Evolutionary conservation across 1,284 basidiomycete species (phyloP), one percentile per base, ranked within the genome.

Genomic region (Ustilago loliicola): DNA sequence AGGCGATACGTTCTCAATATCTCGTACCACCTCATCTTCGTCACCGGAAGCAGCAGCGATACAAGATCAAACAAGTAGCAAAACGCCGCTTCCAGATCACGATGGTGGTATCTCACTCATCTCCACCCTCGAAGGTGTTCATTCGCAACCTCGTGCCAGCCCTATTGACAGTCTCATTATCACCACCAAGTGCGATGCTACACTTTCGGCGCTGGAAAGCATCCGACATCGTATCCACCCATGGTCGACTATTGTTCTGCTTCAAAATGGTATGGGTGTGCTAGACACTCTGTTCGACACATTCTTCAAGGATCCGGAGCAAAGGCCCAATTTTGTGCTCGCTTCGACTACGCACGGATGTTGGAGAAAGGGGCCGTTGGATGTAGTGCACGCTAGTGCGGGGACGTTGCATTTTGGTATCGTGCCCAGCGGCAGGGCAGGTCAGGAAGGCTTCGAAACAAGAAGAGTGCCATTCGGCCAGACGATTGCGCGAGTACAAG

Each of bases 241-340:
- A 0, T 86, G 90, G 60, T 93, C 92, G 51, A 97, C 95, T 29
- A 91, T 98, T 75, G 93, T 96, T 1, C 90, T 99, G 7, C 87
- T 97, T 57, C 94, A 97, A 85, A 98, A 98, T 86, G 96, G 86
- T 89, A 89, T 97, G 91, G 96, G 95, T 19, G 89, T 96, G 17
- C 93, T 95, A 86, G 95, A 98, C 81, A 88, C 91, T 72, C 89
- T 98, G 60, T 86, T 94, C 50, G 86, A 88, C 17, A 85, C 89
- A 19, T 82, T 94, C 53, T 99, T 96, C 88, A 91, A 90, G 45
- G 91, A 95, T 82, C 90, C 91, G 10, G 84, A 88, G 17, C 87
- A 88, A 25, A 91, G 95, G 38, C 96, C 96, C 7, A 91, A 94
- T 83, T 94, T 98, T 86, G 90, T 98, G 59, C 88, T 97, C 61